These are phyloP conservation scores for Botrytis paeoniae DNA, from an alignment of 2,329 filamentous ascomycete species.

Conservation along the genomic window DNA sequence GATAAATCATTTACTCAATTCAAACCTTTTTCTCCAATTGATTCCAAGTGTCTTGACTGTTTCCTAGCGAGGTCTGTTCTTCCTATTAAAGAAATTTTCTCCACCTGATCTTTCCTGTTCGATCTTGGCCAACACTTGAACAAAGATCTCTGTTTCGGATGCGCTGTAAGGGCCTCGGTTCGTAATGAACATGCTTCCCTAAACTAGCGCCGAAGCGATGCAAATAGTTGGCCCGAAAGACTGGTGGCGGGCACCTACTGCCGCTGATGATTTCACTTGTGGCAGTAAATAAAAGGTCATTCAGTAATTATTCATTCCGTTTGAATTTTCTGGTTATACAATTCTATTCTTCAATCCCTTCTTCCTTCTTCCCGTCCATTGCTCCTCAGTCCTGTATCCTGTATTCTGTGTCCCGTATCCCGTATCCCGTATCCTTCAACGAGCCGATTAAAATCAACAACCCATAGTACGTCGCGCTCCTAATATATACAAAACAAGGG, in stretches of 20 bases:
- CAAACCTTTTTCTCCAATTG: neutral
- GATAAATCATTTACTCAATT: neutral
- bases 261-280: neutral
- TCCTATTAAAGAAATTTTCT: neutral
- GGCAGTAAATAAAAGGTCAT: neutral
- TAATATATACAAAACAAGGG: slow-evolving; percentile 9
- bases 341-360: neutral
- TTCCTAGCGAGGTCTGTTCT: neutral
- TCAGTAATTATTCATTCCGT: neutral
- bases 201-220: neutral
- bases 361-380: neutral
- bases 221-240: no score
- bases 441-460: neutral
- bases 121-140: neutral
- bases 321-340: neutral
- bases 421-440: neutral
- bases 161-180: neutral
- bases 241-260: neutral
- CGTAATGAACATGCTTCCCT: neutral
- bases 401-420: neutral
- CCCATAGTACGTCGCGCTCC: neutral
- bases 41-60: neutral
- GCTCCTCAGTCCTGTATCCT: neutral
- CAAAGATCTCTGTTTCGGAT: neutral
- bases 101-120: neutral